Percentiles rank a stretch among this genome's conserved stretches.
phyloP scores from a whole-genome alignment of 495 filamentous ascomycete species.

The Monascus purpureus region DNA sequence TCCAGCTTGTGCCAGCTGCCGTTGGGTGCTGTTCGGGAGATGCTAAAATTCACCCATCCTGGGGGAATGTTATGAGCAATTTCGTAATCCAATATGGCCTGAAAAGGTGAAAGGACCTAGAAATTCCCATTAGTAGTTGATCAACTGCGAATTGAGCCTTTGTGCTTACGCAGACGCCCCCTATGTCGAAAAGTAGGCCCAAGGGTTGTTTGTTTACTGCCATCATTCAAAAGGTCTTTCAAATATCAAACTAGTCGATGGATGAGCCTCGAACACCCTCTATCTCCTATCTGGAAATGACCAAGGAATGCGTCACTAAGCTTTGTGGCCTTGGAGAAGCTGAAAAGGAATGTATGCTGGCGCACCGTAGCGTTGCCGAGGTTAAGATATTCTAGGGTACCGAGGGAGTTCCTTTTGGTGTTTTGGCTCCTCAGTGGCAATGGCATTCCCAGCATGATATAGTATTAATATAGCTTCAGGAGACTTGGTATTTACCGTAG shows the following conservation, averaged over 20 bases:
- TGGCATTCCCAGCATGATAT: too few species aligned
- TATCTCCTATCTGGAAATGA: too few species aligned
- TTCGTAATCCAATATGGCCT: conserved; percentile 86
- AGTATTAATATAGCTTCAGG: too few species aligned
- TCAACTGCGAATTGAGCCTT: conserved; percentile 1
- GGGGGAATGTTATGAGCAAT: conserved; percentile 54
- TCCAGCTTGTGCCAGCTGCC: conserved; percentile 83
- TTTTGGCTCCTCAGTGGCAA: too few species aligned
- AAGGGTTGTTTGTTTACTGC: conserved; percentile 40
- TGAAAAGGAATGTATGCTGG: too few species aligned
- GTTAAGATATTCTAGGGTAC: too few species aligned
- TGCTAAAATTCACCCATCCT: conserved; percentile 85
- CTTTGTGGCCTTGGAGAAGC: background rate
- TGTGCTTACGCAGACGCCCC: conserved; percentile 78
- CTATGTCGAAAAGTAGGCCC: conserved; percentile 88
- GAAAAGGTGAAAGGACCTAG: conserved; percentile 82
- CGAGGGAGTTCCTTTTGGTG: too few species aligned
- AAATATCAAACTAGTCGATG: too few species aligned
- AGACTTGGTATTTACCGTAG: too few species aligned
- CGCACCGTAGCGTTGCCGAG: background rate
- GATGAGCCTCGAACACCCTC: too few species aligned
- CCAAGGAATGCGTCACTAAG: background rate
- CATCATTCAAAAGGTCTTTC: conserved; percentile 12
- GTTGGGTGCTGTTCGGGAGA: conserved; percentile 59
- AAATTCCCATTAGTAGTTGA: conserved; percentile 7